Base-by-base conservation (phyloP, 2,329 filamentous ascomycete species). In the Penicillium sp. region DNA sequence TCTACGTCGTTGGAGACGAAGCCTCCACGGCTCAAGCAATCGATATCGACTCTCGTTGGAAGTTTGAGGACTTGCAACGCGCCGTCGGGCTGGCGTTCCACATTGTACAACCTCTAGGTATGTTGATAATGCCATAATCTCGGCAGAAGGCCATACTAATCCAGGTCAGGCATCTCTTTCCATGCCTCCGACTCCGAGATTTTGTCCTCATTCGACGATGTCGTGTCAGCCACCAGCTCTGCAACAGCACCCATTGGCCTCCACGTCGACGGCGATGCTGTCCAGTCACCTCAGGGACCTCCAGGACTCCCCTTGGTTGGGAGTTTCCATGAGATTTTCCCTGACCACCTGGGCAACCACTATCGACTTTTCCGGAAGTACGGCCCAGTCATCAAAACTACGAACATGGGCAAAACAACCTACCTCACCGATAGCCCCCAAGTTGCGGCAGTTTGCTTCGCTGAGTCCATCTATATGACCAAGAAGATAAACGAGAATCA, bases 301-400 rank as follows among this genome's bases (percentile, higher is more conserved):
- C 61, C 51, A 1, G 68, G 66, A 3, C 50, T 77, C 3, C 75
- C 75, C 1, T 57, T 81, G n/a, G 72, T 86, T 3, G 85, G 85
- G 21, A 85, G 81, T 66, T 84, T 81, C 71, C 82, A 83, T 49
- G 83, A 86, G 62, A 72, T 86, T 9, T 87, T 80, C 66, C 85
- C 85, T 0, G 85, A 87, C 64, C 84, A 85, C 62, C 76, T 87
- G 1, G 85, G 85, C 3, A 87, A 87, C 70, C 81, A 85, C 60
- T 79, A 85, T 50, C 78, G 84, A 0, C 74, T 86, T 1, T 86
- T 86, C 56, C 79, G 82, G 1, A 78, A 79, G 44, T 86, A 84
- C 62, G 85, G 85, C 0, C 80, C 81, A 0, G 63, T 87, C 1
- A 79, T 87, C 69, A 79, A 79, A 64, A 86, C 84, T 0, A 82